Percentiles rank a stretch among this genome's conserved stretches.
Conservation (phyloP, 1,139 yeast genomes). For the Pichia sp. region DNA sequence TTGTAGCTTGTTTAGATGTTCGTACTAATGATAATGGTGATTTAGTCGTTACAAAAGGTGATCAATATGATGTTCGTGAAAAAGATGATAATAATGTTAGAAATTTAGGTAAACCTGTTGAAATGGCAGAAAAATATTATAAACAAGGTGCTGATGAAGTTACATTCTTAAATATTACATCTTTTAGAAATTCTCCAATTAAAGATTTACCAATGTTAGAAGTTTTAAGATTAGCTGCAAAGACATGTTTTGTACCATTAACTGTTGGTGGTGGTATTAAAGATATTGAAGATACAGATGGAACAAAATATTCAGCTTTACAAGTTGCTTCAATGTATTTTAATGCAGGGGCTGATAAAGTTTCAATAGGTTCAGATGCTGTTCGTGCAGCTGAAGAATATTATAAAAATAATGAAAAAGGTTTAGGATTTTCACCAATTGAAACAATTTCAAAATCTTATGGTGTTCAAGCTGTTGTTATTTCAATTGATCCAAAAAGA, state of each 20-base stretch:
- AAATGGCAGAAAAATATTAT: constrained; percentile 83
- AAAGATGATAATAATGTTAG: constrained; percentile 58
- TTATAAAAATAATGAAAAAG: constrained; percentile 50
- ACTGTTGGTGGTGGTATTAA: constrained; percentile 98
- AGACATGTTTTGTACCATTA: constrained; percentile 88
- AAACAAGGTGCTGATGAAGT: constrained; percentile 95
- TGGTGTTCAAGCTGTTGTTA: constrained; percentile 95
- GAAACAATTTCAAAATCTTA: constrained; percentile 87
- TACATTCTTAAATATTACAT: constrained; percentile 88
- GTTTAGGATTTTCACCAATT: constrained; percentile 76
- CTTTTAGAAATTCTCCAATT: constrained; percentile 88
- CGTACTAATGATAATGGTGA: constrained; percentile 92
- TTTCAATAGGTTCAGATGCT: constrained; percentile 96
- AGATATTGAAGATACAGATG: constrained; percentile 80
- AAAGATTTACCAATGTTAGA: constrained; percentile 92
- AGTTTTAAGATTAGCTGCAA: constrained; percentile 75
- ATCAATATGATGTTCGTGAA: constrained; percentile 94
- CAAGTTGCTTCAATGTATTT: constrained; percentile 88
- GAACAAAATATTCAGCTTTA: constrained; percentile 69
- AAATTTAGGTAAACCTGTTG: constrained; percentile 93
- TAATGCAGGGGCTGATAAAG: constrained; percentile 95
- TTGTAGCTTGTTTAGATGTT: constrained; percentile 95
- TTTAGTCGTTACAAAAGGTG: constrained; percentile 95
- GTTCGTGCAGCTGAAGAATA: constrained; percentile 82
- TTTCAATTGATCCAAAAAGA: constrained; percentile 92